Evolutionary conservation across 2,329 filamentous ascomycete species (phyloP).

Genomic region (Colletotrichum tanaceti): DNA sequence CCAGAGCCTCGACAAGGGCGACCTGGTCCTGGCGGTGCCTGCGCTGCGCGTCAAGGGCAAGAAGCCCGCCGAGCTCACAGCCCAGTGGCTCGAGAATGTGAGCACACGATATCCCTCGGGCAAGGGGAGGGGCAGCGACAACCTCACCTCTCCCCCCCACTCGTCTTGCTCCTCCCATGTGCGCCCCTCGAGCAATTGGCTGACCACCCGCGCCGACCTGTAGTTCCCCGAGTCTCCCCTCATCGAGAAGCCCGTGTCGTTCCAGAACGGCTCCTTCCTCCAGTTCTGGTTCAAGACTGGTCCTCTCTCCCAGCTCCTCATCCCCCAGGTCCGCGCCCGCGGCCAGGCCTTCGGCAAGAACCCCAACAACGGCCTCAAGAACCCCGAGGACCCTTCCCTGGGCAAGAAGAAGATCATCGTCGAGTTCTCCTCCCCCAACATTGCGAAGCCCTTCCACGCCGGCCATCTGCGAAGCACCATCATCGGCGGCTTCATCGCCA

Average conservation of each 20-base stretch:
- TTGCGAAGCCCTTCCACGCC: slow-evolving; percentile 86
- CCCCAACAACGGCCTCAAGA: slow-evolving; percentile 67
- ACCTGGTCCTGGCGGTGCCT: slow-evolving; percentile 81
- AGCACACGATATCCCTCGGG: not conserved
- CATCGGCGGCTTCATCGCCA: slow-evolving; percentile 81
- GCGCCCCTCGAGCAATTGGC: not conserved
- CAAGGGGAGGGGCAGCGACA: too few species aligned
- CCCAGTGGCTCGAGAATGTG: slow-evolving; percentile 72
- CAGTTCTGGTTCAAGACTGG: slow-evolving; percentile 84
- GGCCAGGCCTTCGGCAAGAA: slow-evolving; percentile 74
- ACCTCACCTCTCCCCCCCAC: too few species aligned
- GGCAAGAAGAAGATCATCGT: slow-evolving; percentile 77
- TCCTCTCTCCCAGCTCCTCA: slow-evolving; percentile 72
- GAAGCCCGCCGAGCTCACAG: slow-evolving; percentile 71
- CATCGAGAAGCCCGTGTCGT: slow-evolving; percentile 75
- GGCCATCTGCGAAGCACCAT: slow-evolving; percentile 83
- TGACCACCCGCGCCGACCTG: not conserved
- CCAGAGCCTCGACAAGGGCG: slow-evolving; percentile 81
- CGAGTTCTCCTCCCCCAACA: slow-evolving; percentile 88
- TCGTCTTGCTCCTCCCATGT: too few species aligned
- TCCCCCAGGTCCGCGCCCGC: slow-evolving; percentile 76
- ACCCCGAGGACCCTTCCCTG: slow-evolving; percentile 69
- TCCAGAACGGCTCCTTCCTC: slow-evolving; percentile 71
- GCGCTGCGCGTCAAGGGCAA: slow-evolving; percentile 81
- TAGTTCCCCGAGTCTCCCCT: slow-evolving; percentile 81